Evolutionary conservation across 306 rosid species (phyloP), one percentile per base, ranked within the genome.

Genomic region (Cercis canadensis): DNA sequence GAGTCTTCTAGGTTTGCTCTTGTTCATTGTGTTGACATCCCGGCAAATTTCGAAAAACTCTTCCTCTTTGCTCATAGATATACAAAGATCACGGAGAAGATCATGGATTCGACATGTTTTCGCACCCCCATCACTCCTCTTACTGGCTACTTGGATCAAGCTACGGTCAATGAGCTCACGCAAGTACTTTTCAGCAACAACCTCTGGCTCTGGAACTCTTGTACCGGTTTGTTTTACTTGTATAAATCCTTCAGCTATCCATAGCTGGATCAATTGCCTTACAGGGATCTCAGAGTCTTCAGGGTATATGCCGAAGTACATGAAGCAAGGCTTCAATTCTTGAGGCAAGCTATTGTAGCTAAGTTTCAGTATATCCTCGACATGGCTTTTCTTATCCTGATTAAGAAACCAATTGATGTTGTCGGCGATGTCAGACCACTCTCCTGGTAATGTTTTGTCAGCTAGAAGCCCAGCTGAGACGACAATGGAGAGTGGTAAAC

Each of bases 101-200:
- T 65, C 71, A 0, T 65, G 72, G 6, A 67, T 19, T 2, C 63
- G 41, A 10, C 44, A 68, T 54, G 43, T 55, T 15, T 68, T 68
- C 1, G 12, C 13, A 13, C 74, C 53, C 18, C 74, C 62, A 51
- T 68, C 64, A 4, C 11, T 6, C 54, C 74, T 68, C 40, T 5
- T 53, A 0, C 8, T 9, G 5, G 14, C 73, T 3, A 68, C 53
- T 9, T 67, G 52, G 50, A 67, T 52, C 41, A 67, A 53, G 53
- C 52, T 67, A 13, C 52, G 39, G 6, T 19, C 40, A 12, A 67
- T 53, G 6, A 67, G 73, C 36, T 67, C 24, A 3, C 7, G 8
- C 29, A 67, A 39, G 24, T 53, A 19, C 0, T 17, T 5, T 51
- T 66, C 61, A 18, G 62, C 62, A 13, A 67, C 61, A 10, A 53